Conservation (phyloP, 805 yeast genomes). For the Scheffersomyces ergatensis region DNA sequence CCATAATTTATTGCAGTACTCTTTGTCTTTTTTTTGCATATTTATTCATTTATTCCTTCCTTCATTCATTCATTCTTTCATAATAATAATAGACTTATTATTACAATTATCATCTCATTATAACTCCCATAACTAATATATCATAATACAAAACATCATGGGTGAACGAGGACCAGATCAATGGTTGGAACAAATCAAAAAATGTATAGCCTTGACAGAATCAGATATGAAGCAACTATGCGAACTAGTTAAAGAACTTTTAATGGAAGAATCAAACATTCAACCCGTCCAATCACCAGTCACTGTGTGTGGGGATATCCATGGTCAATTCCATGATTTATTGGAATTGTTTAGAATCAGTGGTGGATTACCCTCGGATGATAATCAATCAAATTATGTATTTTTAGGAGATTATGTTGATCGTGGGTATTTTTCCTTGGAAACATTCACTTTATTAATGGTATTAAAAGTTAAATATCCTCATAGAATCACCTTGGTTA, state of each 20-base stretch:
- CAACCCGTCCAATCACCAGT: constrained; percentile 94
- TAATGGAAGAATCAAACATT: constrained; percentile 95
- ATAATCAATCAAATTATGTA: constrained; percentile 62
- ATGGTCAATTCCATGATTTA: constrained; percentile 95
- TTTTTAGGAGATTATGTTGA: constrained; percentile 97
- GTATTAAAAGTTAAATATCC: constrained; percentile 89
- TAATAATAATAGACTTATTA: too few species aligned
- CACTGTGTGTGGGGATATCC: constrained; percentile 96
- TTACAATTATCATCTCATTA: too few species aligned
- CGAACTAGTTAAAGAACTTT: constrained; percentile 88
- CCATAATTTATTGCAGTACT: too few species aligned
- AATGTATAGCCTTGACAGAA: constrained; percentile 86
- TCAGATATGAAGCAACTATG: constrained; percentile 95
- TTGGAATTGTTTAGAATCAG: constrained; percentile 84
- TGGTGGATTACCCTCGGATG: constrained; percentile 88
- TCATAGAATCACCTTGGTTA: constrained; percentile 77
- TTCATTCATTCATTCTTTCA: too few species aligned
- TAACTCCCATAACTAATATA: too few species aligned
- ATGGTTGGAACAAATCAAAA: constrained; percentile 92
- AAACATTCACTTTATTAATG: constrained; percentile 92
- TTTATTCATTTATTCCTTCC: too few species aligned
- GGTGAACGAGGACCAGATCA: constrained; percentile 85
- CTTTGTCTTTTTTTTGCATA: too few species aligned
- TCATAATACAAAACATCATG: too few species aligned
- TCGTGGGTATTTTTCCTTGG: constrained; percentile 93